Percentiles rank a stretch among this genome's conserved stretches.
Conservation (phyloP, 2,329 filamentous ascomycete species). For the Delphinella strobiligena region DNA sequence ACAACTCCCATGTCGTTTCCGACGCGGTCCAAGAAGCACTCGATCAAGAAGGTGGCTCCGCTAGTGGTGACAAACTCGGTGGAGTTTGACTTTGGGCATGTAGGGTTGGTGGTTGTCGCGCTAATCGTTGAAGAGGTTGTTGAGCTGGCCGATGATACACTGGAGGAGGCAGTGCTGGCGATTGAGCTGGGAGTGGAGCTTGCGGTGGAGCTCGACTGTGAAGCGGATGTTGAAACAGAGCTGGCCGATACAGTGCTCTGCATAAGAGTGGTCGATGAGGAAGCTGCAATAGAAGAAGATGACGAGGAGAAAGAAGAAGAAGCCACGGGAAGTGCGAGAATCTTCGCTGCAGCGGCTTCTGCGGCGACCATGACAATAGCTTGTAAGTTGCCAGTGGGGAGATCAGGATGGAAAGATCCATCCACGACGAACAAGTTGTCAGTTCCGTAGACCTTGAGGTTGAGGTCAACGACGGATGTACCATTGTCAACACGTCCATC, state of each 20-base stretch:
- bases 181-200: background rate
- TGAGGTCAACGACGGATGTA: constrained; percentile 48
- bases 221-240: background rate
- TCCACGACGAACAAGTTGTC: constrained; percentile 37
- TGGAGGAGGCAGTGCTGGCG: background rate
- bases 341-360: constrained; percentile 43
- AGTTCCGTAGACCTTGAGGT: constrained; percentile 47
- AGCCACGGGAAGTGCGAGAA: constrained; percentile 12
- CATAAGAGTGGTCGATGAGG: background rate
- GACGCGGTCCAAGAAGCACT: constrained; percentile 17
- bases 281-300: background rate
- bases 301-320: background rate
- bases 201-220: background rate
- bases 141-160: background rate
- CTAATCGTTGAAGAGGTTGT: background rate
- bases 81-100: background rate
- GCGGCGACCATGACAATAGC: constrained; percentile 49
- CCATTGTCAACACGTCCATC: constrained; percentile 41
- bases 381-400: constrained; percentile 54
- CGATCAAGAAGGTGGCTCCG: constrained; percentile 13
- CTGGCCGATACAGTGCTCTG: background rate
- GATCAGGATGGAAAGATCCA: constrained; percentile 53
- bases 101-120: background rate
- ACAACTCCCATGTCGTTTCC: constrained; percentile 14
- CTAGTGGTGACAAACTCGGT: constrained; percentile 3